Evolutionary conservation across 2,329 filamentous ascomycete species (phyloP).

Genomic region (Bipolaris sorokiniana): DNA sequence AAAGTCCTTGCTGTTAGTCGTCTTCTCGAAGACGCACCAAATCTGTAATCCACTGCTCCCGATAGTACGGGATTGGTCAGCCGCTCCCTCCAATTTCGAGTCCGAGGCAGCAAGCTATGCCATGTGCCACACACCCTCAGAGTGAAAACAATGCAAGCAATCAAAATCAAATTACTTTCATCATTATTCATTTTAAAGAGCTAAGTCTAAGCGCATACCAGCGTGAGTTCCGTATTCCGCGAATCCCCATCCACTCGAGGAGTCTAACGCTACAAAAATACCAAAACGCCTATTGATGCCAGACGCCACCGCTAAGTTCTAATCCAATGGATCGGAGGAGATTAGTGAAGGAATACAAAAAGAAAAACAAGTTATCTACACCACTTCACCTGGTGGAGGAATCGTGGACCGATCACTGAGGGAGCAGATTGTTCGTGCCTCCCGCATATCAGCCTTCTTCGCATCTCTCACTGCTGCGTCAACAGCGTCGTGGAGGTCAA

Average conservation of each 20-base stretch:
- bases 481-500: constrained; percentile 40
- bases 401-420: not conserved
- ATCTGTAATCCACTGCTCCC: too few relatives aligned
- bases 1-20: too few relatives aligned
- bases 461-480: constrained; percentile 35
- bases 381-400: not conserved
- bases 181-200: not conserved
- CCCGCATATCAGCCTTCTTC: constrained; percentile 20
- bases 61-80: too few relatives aligned
- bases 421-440: not conserved
- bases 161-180: not conserved
- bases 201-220: not conserved
- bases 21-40: too few relatives aligned
- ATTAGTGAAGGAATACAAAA: not conserved
- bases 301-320: not conserved
- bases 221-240: not conserved
- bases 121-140: too few relatives aligned
- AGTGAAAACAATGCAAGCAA: not conserved
- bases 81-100: too few relatives aligned
- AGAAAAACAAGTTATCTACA: not conserved
- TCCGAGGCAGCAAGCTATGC: too few relatives aligned
- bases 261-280: not conserved
- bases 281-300: not conserved
- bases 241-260: not conserved
- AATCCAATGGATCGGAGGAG: not conserved